phyloP scores from a whole-genome alignment of 2,329 filamentous ascomycete genomes.

The Chaetomiaceae sp. region DNA sequence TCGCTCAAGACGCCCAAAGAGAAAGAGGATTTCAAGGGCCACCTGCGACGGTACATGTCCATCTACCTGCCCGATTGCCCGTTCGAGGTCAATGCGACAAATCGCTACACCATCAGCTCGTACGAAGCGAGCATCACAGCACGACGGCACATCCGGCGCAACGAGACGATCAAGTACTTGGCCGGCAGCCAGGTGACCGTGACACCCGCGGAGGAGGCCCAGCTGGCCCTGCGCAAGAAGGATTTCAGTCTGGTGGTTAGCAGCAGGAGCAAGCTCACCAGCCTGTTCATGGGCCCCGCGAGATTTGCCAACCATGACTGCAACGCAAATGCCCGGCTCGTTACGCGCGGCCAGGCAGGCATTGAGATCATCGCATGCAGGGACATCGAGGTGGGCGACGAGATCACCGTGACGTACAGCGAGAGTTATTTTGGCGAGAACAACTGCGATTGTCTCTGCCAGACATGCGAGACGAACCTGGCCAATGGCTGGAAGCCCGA shows the following conservation, averaged over 20 bases:
- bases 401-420: conserved; percentile 94
- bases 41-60: conserved; percentile 84
- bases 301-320: conserved; percentile 98
- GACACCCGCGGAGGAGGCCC: conserved; percentile 83
- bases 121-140: conserved; percentile 87
- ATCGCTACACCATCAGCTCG: conserved; percentile 86
- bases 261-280: conserved; percentile 83
- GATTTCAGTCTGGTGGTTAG: conserved; percentile 98
- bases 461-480: conserved; percentile 70
- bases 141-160: conserved; percentile 69
- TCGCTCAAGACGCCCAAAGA: conserved; percentile 69
- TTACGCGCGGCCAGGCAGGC: conserved; percentile 75
- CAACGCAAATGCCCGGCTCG: conserved; percentile 80
- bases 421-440: conserved; percentile 93
- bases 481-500: conserved; percentile 77
- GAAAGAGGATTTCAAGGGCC: conserved; percentile 77
- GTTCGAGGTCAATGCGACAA: conserved; percentile 87
- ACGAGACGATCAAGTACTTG: conserved; percentile 86
- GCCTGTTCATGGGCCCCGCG: conserved; percentile 89
- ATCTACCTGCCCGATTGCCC: conserved; percentile 92
- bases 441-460: conserved; percentile 92
- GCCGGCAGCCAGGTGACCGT: conserved; percentile 88
- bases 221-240: conserved; percentile 74
- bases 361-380: conserved; percentile 86
- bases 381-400: conserved; percentile 80